Evolutionary conservation across 108 stramenopile species (phyloP).

Genomic region (Thalassiosira profunda): DNA sequence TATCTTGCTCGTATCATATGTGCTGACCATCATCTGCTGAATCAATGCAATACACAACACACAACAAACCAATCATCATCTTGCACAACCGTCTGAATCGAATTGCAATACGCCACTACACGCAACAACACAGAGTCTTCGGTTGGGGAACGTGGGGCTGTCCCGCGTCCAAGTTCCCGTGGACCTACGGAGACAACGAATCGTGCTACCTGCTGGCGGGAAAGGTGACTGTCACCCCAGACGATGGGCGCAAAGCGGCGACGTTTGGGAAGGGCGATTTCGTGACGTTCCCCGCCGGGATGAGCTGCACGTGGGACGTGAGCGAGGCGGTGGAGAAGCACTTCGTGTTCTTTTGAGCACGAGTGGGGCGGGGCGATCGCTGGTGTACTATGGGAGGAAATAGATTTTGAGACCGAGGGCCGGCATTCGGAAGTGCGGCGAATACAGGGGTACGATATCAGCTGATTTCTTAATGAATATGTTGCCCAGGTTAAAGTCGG

Average conservation of each 20-base stretch:
- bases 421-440: too few species aligned
- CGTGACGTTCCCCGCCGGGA: slow-evolving; percentile 79
- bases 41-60: too few species aligned
- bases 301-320: slow-evolving; percentile 88
- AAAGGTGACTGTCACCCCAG: slow-evolving; percentile 77
- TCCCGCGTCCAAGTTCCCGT: slow-evolving; percentile 74
- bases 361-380: too few species aligned
- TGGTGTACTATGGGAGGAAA: too few species aligned
- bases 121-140: slow-evolving; percentile 12
- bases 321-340: slow-evolving; percentile 75
- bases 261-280: slow-evolving; percentile 78
- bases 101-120: background rate
- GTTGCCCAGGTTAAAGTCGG: too few species aligned
- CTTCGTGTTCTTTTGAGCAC: slow-evolving; percentile 68
- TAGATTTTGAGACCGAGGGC: too few species aligned
- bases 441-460: too few species aligned
- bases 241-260: slow-evolving; percentile 61
- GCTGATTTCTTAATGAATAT: too few species aligned
- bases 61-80: background rate
- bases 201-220: slow-evolving; percentile 71
- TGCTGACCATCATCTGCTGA: too few species aligned
- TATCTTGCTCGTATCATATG: too few species aligned
- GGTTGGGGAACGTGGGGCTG: slow-evolving; percentile 82
- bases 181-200: slow-evolving; percentile 77
- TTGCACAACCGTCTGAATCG: background rate